Conservation (phyloP, 768 basidiomycete genomes). For the Trametes punicea region DNA sequence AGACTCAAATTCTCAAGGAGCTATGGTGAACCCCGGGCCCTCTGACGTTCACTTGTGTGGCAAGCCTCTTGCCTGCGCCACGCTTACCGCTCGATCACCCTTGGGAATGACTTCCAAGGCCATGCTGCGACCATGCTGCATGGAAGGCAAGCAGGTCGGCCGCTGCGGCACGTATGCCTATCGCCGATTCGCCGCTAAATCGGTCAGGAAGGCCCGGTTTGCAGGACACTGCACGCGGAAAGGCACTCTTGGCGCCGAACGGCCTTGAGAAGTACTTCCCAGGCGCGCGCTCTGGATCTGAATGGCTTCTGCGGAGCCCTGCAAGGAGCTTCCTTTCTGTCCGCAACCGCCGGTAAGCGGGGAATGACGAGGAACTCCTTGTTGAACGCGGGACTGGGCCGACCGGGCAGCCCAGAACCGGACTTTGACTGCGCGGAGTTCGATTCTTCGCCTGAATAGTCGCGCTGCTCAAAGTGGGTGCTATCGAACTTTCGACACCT, state of each 20-base stretch:
- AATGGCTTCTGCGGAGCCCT: neutral
- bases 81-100: no score
- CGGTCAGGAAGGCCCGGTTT: neutral
- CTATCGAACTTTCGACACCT: slow-evolving; percentile 3
- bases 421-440: neutral
- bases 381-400: slow-evolving; percentile 8
- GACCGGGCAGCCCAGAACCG: neutral
- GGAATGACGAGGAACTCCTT: slow-evolving; percentile 13
- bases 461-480: neutral
- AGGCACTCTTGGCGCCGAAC: slow-evolving; percentile 11
- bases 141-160: neutral
- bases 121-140: no score
- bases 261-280: neutral
- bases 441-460: neutral
- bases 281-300: slow-evolving; percentile 3
- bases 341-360: slow-evolving; percentile 10
- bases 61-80: no score
- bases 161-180: slow-evolving; percentile 13
- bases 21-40: no score
- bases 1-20: no score
- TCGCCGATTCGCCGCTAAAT: slow-evolving; percentile 17
- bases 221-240: slow-evolving; percentile 3
- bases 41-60: no score
- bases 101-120: no score
- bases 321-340: neutral